phyloP scores from a whole-genome alignment of 176 grass and related monocot genomes.

The Pharus latifolius region DNA sequence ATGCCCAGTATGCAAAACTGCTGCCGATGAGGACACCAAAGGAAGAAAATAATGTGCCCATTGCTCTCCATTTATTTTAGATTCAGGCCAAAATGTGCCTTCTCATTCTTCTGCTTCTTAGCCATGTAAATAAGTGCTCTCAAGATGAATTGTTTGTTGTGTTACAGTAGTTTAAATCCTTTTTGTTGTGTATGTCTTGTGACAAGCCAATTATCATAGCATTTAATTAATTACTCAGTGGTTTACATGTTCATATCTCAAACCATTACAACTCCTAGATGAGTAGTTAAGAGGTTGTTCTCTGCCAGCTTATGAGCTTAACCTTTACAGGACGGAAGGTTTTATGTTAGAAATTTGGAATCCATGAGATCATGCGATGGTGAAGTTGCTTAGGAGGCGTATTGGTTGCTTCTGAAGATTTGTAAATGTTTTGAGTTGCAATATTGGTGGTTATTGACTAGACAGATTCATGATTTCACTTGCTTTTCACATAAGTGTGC shows the following conservation, averaged over 20 bases:
- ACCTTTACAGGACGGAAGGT: neutral
- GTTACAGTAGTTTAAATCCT: neutral
- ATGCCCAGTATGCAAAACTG: conserved; percentile 84
- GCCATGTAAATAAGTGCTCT: conserved; percentile 26
- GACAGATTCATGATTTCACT: neutral
- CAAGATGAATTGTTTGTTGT: conserved; percentile 1
- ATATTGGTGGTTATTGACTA: neutral
- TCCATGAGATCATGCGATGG: neutral
- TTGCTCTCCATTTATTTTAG: conserved; percentile 31
- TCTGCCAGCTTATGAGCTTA: neutral
- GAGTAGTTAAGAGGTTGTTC: conserved; percentile 1
- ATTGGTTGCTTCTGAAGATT: neutral
- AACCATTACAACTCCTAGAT: neutral
- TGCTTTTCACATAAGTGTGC: neutral
- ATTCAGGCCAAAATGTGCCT: conserved; percentile 2
- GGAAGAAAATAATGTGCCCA: conserved; percentile 1
- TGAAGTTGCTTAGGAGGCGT: neutral
- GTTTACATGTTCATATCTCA: neutral
- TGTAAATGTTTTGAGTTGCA: neutral
- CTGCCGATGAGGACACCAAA: conserved; percentile 32
- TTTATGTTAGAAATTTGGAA: neutral
- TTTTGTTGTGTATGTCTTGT: conserved; percentile 3
- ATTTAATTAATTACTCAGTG: neutral
- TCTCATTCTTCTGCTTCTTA: conserved; percentile 23
- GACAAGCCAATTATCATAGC: neutral